phyloP scores from a whole-genome alignment of 2,329 filamentous ascomycete genomes.

The Beauveria australis region DNA sequence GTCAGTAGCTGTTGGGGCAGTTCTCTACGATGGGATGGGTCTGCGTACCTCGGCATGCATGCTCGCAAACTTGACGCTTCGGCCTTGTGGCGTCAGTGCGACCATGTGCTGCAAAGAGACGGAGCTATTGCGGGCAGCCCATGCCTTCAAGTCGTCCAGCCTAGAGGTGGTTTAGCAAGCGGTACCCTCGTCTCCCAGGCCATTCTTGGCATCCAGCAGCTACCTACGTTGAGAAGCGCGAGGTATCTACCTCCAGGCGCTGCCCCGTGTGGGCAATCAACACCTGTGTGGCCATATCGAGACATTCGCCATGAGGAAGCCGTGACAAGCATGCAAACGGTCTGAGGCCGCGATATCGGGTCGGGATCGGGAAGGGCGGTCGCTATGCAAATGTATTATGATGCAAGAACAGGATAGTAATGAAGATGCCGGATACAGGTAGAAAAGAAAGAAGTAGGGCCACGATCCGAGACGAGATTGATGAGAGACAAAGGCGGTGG shows the following conservation, averaged over 20 bases:
- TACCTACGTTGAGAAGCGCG: slow-evolving; percentile 63
- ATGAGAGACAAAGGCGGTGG: background rate
- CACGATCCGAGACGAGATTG: background rate
- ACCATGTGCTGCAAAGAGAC: slow-evolving; percentile 77
- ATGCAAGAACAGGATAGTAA: background rate
- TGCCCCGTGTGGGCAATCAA: slow-evolving; percentile 90
- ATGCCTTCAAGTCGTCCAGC: slow-evolving; percentile 76
- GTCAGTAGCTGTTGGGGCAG: slow-evolving; percentile 3
- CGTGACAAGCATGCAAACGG: slow-evolving; percentile 17
- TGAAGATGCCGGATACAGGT: background rate
- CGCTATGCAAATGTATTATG: background rate
- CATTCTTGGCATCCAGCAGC: background rate
- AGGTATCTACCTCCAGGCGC: slow-evolving; percentile 70
- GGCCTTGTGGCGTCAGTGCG: slow-evolving; percentile 75
- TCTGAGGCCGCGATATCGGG: slow-evolving; percentile 14
- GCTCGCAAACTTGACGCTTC: slow-evolving; percentile 72
- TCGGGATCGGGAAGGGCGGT: background rate
- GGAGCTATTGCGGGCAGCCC: slow-evolving; percentile 66
- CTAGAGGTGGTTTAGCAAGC: slow-evolving; percentile 33
- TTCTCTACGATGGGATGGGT: background rate
- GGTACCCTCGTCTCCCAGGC: background rate
- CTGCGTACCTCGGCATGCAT: slow-evolving; percentile 66
- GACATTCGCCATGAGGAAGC: slow-evolving; percentile 36
- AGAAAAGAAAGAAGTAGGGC: background rate
- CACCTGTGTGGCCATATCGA: slow-evolving; percentile 79